Evolutionary conservation across 208 protist genomes (phyloP).

Genomic region (Trypanosoma boissoni): DNA sequence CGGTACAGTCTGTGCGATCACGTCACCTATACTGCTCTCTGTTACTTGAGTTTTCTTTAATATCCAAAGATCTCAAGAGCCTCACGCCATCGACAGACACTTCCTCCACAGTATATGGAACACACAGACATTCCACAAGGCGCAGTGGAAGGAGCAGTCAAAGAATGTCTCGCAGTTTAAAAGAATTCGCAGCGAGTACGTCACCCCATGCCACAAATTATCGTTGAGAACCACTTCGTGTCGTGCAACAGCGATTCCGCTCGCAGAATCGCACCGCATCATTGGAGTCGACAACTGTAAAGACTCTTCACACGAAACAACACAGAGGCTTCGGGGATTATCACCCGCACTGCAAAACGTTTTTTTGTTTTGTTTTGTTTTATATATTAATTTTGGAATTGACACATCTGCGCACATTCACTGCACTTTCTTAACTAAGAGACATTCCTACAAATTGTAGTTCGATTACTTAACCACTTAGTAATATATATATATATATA

Average conservation of each 20-base stretch:
- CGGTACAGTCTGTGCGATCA: constrained; percentile 78
- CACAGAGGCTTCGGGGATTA: constrained; percentile 45
- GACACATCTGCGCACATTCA: constrained; percentile 51
- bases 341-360: constrained; percentile 84
- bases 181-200: constrained; percentile 59
- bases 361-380: too few relatives aligned
- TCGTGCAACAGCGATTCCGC: constrained; percentile 36
- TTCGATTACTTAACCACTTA: not conserved
- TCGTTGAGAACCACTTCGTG: constrained; percentile 82
- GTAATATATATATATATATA: not conserved
- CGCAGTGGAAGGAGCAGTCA: constrained; percentile 46
- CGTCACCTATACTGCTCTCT: constrained; percentile 74
- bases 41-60: constrained; percentile 66
- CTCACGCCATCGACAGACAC: constrained; percentile 65
- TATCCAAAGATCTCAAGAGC: constrained; percentile 47
- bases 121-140: constrained; percentile 30
- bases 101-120: constrained; percentile 63
- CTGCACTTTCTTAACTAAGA: constrained; percentile 33
- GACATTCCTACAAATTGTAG: constrained; percentile 10
- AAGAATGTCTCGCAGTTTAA: constrained; percentile 28
- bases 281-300: constrained; percentile 28
- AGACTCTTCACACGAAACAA: constrained; percentile 71
- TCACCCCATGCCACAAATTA: constrained; percentile 67
- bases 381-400: constrained; percentile 55
- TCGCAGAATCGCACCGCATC: constrained; percentile 34